Evolutionary conservation across 169 alveolate species (phyloP), one percentile per base, ranked within the genome.

Genomic region (Theileria annulata): DNA sequence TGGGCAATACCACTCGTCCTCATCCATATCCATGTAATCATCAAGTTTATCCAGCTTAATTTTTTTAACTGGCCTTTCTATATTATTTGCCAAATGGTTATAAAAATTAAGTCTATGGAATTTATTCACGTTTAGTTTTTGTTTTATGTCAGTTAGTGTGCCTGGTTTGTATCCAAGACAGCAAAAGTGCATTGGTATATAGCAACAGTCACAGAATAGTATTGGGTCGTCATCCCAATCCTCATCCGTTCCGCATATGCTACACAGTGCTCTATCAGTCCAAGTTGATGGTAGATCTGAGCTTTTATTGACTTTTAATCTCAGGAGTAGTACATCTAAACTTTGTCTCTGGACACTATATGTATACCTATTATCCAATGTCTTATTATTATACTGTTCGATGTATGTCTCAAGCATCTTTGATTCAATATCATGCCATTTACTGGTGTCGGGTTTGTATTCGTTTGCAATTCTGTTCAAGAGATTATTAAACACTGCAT

Each of bases 211-310:
- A 54, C 94, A 90, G 64, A 90, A 90, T 23, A 90, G 79, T 2
- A 90, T 90, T 0, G 94, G 94, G 78, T 90, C 90, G 74, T 90
- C 94, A 47, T 90, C 94, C 94, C 94, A 90, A 58, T 90, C 94
- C 67, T 90, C 94, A 59, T 88, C 94, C 15, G 80, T 73, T 28
- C 91, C 87, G 66, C 94, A 90, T 49, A 90, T 58, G 75, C 89
- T 90, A 56, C 94, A 90, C 42, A 90, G 77, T 30, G 94, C 94
- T 49, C 88, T 81, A 48, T 90, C 94, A 1, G 94, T 90, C 94
- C 94, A 90, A 19, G 71, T 80, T 56, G 80, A 68, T n/a, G 94
- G 94, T 31, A 90, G 42, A 27, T 63, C 79, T 6, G 93, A 78
- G 58, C 94, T 90, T 70, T 82, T 76, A 42, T n/a, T 37, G 54